phyloP scores from a whole-genome alignment of 208 protist species.

The Leishmania lainsoni region DNA sequence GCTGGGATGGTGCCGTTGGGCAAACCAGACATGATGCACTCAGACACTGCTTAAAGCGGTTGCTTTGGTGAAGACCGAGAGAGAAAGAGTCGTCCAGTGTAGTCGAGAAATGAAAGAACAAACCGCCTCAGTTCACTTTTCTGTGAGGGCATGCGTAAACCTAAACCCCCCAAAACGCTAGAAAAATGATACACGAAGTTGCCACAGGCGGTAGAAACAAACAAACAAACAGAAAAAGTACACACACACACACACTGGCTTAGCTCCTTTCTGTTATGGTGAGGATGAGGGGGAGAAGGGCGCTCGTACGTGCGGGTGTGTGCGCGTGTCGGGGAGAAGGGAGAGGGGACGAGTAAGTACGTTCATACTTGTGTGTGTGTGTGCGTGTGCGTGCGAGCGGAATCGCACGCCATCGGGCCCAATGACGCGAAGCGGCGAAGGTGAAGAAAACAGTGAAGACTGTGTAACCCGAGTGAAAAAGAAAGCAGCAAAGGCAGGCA shows the following conservation, averaged over 20 bases:
- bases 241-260: background rate
- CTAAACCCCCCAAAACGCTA: background rate
- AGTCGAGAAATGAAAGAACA: background rate
- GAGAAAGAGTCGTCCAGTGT: background rate
- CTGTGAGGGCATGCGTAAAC: background rate
- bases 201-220: background rate
- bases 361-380: background rate
- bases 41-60: background rate
- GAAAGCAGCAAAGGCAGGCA: background rate
- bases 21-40: conserved; percentile 35
- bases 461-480: background rate
- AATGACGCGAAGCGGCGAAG: background rate
- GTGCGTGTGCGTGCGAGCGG: background rate
- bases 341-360: background rate
- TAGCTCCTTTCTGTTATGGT: background rate
- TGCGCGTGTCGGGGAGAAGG: background rate
- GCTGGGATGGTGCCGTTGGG: conserved; percentile 57
- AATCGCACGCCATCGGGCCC: background rate
- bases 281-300: background rate
- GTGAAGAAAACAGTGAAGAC: background rate
- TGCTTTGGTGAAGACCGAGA: background rate
- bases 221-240: background rate
- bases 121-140: background rate
- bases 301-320: background rate
- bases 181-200: background rate